These are phyloP conservation scores for Cladosporium halotolerans DNA, from an alignment of 2,329 filamentous ascomycete species.

Conservation along the genomic window DNA sequence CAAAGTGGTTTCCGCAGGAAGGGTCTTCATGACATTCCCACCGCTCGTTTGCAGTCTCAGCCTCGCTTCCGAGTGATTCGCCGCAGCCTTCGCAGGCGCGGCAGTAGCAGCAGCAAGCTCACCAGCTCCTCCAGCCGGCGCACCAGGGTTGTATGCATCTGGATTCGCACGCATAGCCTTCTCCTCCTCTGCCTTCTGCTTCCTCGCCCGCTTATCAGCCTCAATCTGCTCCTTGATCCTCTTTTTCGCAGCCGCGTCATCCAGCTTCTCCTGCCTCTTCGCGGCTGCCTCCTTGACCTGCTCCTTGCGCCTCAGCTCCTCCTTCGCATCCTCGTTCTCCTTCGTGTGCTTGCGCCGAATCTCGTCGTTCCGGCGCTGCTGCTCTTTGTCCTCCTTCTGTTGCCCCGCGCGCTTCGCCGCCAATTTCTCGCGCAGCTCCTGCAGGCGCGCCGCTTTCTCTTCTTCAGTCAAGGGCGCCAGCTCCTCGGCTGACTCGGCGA, in stretches of 20 bases:
- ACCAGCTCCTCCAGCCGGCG: conserved; percentile 34
- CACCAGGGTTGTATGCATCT: conserved; percentile 45
- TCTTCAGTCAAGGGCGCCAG: conserved; percentile 86
- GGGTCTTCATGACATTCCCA: conserved; percentile 78
- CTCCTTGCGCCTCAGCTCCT: conserved; percentile 80
- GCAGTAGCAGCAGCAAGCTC: conserved; percentile 29
- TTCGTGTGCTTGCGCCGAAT: conserved; percentile 82
- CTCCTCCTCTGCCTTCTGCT: conserved; percentile 74
- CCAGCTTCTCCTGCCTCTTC: conserved; percentile 82
- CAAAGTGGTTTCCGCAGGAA: conserved; percentile 81
- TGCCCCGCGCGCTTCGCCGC: conserved; percentile 65
- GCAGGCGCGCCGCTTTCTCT: conserved; percentile 75
- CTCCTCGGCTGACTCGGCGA: conserved; percentile 88
- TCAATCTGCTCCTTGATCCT: conserved; percentile 90
- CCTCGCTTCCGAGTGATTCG: conserved; percentile 72
- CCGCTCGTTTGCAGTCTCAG: conserved; percentile 75
- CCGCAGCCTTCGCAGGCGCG: conserved; percentile 50
- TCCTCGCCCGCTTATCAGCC: conserved; percentile 84
- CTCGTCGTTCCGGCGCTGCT: conserved; percentile 78
- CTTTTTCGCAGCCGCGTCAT: conserved; percentile 78
- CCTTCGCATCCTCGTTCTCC: conserved; percentile 82
- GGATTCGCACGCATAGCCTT: conserved; percentile 83
- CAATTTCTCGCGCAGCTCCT: conserved; percentile 66
- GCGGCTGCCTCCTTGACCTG: conserved; percentile 83
- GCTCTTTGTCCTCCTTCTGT: conserved; percentile 68